Evolutionary conservation across 805 yeast species (phyloP), one percentile per base, ranked within the genome.

Genomic region (Spathaspora sp.): DNA sequence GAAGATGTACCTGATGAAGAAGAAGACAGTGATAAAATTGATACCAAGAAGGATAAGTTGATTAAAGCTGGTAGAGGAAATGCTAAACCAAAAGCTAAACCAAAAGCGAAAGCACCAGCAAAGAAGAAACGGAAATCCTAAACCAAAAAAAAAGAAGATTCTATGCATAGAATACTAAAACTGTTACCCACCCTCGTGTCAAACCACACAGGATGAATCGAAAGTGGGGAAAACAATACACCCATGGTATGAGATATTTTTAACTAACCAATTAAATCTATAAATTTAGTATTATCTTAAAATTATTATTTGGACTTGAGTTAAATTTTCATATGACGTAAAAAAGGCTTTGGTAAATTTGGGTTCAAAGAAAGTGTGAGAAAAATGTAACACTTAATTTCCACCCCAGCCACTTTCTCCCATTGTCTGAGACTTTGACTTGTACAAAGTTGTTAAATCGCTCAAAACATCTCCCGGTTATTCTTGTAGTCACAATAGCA

Each of bases 31-130:
- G 80, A 70, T 3, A 73, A 69, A 44, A 68, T 73, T 14, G 88
- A 82, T 55, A 60, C 78, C 17, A 76, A 78, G 57, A 84, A 82
- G 72, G 89, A 85, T 61, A 82, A 80, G 62, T 76, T 84, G 57
- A 82, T 86, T 61, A 84, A 83, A 64, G 72, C 70, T 44, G 40
- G 18, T 6, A 72, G 75, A 58, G 74, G 79, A 17, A 73, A 69
- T 57, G 67, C 59, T 47, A 48, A 46, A 38, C 8, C 20, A 8
- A 32, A 52, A 12, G 44, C 52, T 14, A 52, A 45, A 29, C 11
- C 16, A 6, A 20, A 18, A 9, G 39, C 50, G 4, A 29, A 23
- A 17, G 49, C 16, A 14, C 47, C 43, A 16, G 43, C 39, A 45
- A 51, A 50, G 44, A 29, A 48, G 46, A 48, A 47, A 38, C 42